Evolutionary conservation across 192 early-diverging fungal species (phyloP).

Genomic region (Lobosporangium transversale): DNA sequence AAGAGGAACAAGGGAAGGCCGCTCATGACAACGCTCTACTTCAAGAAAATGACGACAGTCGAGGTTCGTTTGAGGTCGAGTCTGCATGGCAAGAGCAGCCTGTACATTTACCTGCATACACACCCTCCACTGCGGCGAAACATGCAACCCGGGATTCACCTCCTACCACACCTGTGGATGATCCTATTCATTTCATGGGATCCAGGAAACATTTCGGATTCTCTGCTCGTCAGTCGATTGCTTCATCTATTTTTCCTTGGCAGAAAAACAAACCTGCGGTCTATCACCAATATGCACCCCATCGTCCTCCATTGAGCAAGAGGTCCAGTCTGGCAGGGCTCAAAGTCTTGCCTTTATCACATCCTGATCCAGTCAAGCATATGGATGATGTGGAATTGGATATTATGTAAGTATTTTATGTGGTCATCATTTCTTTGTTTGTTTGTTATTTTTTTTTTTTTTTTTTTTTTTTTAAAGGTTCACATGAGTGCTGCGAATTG

Average conservation of each 20-base stretch:
- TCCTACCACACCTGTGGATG: constrained; percentile 30
- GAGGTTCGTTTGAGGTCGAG: constrained; percentile 25
- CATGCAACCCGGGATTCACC: constrained; percentile 23
- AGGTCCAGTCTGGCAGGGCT: constrained; percentile 41
- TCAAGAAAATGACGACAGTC: constrained; percentile 9
- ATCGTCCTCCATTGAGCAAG: constrained; percentile 47
- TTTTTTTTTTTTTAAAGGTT: constrained; percentile 8
- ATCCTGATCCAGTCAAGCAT: constrained; percentile 25
- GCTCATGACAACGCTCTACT: too few species aligned
- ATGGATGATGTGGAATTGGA: constrained; percentile 27
- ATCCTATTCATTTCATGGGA: constrained; percentile 32
- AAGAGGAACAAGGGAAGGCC: not conserved
- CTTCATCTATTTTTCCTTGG: constrained; percentile 48
- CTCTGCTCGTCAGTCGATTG: constrained; percentile 38
- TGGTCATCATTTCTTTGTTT: not conserved
- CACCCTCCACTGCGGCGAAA: constrained; percentile 31
- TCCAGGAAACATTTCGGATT: constrained; percentile 48
- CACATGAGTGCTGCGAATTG: not conserved
- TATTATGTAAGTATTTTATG: constrained; percentile 41
- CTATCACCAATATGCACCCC: constrained; percentile 47
- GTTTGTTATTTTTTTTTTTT: not conserved
- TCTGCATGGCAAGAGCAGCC: constrained; percentile 44
- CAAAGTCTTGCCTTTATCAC: constrained; percentile 36
- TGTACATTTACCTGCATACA: constrained; percentile 39
- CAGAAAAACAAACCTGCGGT: constrained; percentile 50